A percentile compares a stretch with the other conserved stretches of the same genome.
These are phyloP conservation scores for Camptophora hylomeconis DNA, from an alignment of 2,329 filamentous ascomycete species.

Conservation along the genomic window DNA sequence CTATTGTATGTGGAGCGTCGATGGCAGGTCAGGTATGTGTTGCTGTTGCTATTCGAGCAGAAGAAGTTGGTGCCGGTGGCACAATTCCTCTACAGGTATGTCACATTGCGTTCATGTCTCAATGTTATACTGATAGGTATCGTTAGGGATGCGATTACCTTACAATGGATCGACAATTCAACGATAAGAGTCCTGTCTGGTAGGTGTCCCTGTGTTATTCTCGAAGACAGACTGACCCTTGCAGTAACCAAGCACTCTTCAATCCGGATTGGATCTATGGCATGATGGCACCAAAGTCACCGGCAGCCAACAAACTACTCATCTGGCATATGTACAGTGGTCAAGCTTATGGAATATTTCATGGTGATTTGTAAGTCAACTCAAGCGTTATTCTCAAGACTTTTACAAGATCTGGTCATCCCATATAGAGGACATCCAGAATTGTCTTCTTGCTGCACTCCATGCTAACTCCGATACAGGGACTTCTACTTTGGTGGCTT, in stretches of 20 bases:
- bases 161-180: constrained; percentile 26
- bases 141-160: constrained; percentile 19
- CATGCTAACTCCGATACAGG: too few species aligned
- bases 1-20: constrained; percentile 36
- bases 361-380: constrained; percentile 38
- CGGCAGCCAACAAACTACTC: constrained; percentile 32
- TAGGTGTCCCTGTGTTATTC: too few species aligned
- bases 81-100: constrained; percentile 34
- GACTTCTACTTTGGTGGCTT: constrained; percentile 40
- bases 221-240: too few species aligned
- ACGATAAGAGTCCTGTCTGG: constrained; percentile 34
- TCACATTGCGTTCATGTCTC: too few species aligned
- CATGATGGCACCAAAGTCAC: constrained; percentile 35
- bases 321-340: constrained; percentile 37
- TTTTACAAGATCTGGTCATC: too few species aligned
- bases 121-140: too few species aligned
- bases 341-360: constrained; percentile 40
- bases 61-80: constrained; percentile 34
- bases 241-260: constrained; percentile 34
- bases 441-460: too few species aligned
- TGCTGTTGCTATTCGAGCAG: constrained; percentile 33
- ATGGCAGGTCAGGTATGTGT: constrained; percentile 39
- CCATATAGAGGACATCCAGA: too few species aligned
- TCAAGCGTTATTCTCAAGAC: too few species aligned
- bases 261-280: constrained; percentile 32